Evolutionary conservation across 2,329 filamentous ascomycete genomes (phyloP), one percentile per base, ranked within the genome.

Genomic region (Venturia asperata): DNA sequence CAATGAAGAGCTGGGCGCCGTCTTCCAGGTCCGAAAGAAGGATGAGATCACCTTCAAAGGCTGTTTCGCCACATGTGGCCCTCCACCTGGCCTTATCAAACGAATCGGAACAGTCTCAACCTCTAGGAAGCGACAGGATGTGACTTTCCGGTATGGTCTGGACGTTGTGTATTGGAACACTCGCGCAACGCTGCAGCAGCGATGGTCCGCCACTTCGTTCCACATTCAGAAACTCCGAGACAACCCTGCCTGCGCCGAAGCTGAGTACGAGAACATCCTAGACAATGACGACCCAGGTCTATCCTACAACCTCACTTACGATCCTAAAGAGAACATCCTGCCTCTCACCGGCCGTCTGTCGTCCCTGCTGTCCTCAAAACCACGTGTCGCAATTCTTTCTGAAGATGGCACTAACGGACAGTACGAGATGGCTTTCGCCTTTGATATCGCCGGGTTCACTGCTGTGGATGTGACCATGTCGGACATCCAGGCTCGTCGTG

Each of bases 361-460:
- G 47, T 77, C 83, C 67, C 74, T 81, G 66, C 85, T 91, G 73
- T 82, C 81, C 68, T 83, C 76, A 52, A 86, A 84, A 72, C 89
- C 90, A 1, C 86, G 87, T 41, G 92, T 99, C 30, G 94, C 94
- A 55, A 96, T 99, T 70, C 85, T 99, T 27, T 85, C 94, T 73
- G 94, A 97, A 76, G 92, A 97, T 76, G 94, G 94, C 74, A 91
- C 96, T 70, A 97, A 99, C 78, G 91, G 92, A 52, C 86, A 97
- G 71, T 87, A 91, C n/a, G 94, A 99, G 76, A 96, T 99, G 91
- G 94, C 94, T 0, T 97, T 96, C 73, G 92, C 92, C 61, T 97
- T 97, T 82, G 87, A 89, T 69, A 87, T 87, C 43, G 93, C 94
- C 55, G 93, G 93, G 45, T 97, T 97, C 79, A 88, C 92, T 62